These are phyloP conservation scores for Botryococcus braunii DNA, from an alignment of 163 green algal genomes.

Conservation along the genomic window DNA sequence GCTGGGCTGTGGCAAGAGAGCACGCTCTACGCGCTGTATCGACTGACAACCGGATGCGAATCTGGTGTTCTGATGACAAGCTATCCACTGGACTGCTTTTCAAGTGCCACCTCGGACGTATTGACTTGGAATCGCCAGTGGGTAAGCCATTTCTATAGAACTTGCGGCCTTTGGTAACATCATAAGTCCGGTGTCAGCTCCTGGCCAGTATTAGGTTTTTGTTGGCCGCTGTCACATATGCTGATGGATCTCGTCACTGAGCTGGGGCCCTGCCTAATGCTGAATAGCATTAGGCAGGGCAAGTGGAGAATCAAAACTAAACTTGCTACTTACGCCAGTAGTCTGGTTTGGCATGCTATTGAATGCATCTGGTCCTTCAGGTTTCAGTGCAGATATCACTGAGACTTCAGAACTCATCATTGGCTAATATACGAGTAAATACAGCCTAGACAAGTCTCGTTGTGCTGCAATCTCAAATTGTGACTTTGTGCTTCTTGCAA, in stretches of 20 bases:
- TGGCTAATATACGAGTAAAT: too few relatives aligned
- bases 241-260: neutral
- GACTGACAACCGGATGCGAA: slow-evolving; percentile 24
- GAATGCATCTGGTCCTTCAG: too few relatives aligned
- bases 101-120: slow-evolving; percentile 15
- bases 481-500: too few relatives aligned
- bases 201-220: neutral
- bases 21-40: slow-evolving; percentile 17
- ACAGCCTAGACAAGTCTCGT: too few relatives aligned
- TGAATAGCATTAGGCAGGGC: neutral
- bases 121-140: slow-evolving; percentile 14
- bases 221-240: neutral
- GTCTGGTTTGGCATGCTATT: too few relatives aligned
- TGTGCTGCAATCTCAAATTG: too few relatives aligned
- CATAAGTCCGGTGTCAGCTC: neutral
- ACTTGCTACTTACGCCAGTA: too few relatives aligned
- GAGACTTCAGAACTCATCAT: too few relatives aligned
- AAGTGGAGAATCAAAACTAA: neutral
- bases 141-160: slow-evolving; percentile 9
- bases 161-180: too few relatives aligned
- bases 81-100: slow-evolving; percentile 16
- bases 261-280: neutral
- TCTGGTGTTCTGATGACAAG: slow-evolving; percentile 14
- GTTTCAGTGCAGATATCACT: too few relatives aligned
- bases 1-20: slow-evolving; percentile 14